Percentiles rank a stretch among this genome's conserved stretches.
These are phyloP conservation scores for Sphaerulina vaccinii DNA, from an alignment of 2,329 filamentous ascomycete genomes.

Conservation along the genomic window DNA sequence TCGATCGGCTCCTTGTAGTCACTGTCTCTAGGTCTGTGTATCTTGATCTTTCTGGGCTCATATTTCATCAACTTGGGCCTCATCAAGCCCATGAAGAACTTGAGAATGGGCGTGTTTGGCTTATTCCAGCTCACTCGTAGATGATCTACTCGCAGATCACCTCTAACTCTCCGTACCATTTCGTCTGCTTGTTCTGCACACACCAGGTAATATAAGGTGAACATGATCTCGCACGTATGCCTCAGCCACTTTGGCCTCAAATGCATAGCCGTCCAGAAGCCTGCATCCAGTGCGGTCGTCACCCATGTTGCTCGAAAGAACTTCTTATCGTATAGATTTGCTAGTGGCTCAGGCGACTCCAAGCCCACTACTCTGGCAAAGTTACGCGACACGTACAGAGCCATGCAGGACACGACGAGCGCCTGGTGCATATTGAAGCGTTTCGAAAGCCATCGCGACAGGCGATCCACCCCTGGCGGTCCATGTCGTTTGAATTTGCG, in stretches of 20 bases:
- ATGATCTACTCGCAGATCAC: conserved; percentile 84
- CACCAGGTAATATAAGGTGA: conserved; percentile 86
- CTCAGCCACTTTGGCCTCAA: conserved; percentile 77
- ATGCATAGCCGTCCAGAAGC: conserved; percentile 98
- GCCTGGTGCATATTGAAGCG: conserved; percentile 86
- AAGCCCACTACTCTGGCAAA: conserved; percentile 89
- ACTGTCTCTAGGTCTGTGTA: conserved; percentile 75
- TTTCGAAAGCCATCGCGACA: conserved; percentile 70
- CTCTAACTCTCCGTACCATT: conserved; percentile 88
- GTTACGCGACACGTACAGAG: conserved; percentile 87
- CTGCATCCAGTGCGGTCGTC: conserved; percentile 88
- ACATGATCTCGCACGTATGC: conserved; percentile 78
- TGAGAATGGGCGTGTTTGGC: conserved; percentile 80
- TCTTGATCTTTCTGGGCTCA: conserved; percentile 77
- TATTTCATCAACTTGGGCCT: conserved; percentile 78
- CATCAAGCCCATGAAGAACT: conserved; percentile 68
- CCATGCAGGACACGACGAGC: conserved; percentile 80
- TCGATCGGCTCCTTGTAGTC: conserved; percentile 79
- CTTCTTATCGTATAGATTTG: conserved; percentile 86
- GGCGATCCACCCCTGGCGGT: conserved; percentile 66
- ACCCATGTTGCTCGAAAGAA: conserved; percentile 98
- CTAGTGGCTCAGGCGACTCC: conserved; percentile 87
- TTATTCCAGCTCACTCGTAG: conserved; percentile 95
- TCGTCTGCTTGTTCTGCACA: conserved; percentile 94
- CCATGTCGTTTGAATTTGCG: conserved; percentile 83